phyloP scores from a whole-genome alignment of 257 asterid genomes.

The Hygrophila difformis region DNA sequence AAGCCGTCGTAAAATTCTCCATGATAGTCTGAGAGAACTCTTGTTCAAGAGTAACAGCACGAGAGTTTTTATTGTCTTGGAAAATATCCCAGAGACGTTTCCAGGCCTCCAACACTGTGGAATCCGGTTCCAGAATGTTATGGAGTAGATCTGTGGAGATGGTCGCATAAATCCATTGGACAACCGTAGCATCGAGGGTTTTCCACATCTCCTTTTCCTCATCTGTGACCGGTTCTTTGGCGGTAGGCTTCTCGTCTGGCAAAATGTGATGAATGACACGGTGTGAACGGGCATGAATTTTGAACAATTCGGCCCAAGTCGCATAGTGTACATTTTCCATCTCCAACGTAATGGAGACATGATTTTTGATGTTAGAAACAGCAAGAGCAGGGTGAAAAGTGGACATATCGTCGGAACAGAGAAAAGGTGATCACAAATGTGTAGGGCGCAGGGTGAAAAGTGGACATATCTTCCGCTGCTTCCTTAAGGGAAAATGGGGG shows the following conservation, averaged over 20 bases:
- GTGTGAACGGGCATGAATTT: not conserved
- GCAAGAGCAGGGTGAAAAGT: slow-evolving; percentile 9
- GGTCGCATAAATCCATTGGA: slow-evolving; percentile 14
- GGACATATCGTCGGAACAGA: no score
- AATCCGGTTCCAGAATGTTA: slow-evolving; percentile 5
- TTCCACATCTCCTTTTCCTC: not conserved
- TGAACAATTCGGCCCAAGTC: slow-evolving; percentile 13
- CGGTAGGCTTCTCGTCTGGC: not conserved
- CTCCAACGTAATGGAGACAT: slow-evolving; percentile 6
- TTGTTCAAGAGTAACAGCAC: slow-evolving; percentile 1
- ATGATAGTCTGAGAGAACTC: not conserved
- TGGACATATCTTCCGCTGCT: no score
- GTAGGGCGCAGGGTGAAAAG: no score
- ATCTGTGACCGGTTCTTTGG: not conserved
- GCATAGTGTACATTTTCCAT: slow-evolving; percentile 7
- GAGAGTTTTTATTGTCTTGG: slow-evolving; percentile 10
- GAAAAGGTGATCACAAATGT: no score
- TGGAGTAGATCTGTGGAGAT: slow-evolving; percentile 15
- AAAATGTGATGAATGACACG: slow-evolving; percentile 5
- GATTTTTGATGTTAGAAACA: slow-evolving; percentile 10
- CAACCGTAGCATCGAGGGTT: slow-evolving; percentile 10
- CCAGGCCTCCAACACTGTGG: slow-evolving; percentile 7
- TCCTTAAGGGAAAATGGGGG: no score
- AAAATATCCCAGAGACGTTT: not conserved
- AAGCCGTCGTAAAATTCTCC: slow-evolving; percentile 1